A percentile compares a stretch with the other conserved stretches of the same genome.
Conservation (phyloP, 805 yeast species). For the Kluyveromyces dobzhanskii region DNA sequence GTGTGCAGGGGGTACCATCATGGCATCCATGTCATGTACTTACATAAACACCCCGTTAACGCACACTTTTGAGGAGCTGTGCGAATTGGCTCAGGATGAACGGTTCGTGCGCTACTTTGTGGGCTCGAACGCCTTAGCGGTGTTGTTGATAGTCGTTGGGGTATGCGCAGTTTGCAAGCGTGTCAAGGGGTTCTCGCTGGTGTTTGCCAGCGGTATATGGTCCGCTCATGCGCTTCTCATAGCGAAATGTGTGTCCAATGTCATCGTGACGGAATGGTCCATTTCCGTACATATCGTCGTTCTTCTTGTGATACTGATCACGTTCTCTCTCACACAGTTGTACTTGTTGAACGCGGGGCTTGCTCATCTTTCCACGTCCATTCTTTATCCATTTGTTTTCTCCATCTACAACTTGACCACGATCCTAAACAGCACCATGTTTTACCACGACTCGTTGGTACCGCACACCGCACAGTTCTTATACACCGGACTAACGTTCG, state of each 20-base stretch:
- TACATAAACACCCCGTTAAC: slow-evolving; percentile 14
- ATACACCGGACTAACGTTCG: slow-evolving; percentile 1
- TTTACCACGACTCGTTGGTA: slow-evolving; percentile 7
- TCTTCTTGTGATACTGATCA: slow-evolving; percentile 36
- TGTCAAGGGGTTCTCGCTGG: slow-evolving; percentile 60
- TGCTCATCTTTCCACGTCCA: slow-evolving; percentile 59
- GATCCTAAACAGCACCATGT: slow-evolving; percentile 44
- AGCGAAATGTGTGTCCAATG: slow-evolving; percentile 79
- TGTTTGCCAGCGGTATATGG: slow-evolving; percentile 56
- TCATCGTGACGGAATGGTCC: slow-evolving; percentile 35
- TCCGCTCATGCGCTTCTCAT: slow-evolving; percentile 80
- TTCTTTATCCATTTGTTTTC: slow-evolving; percentile 78
- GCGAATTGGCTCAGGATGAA: slow-evolving; percentile 33
- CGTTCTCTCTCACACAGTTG: slow-evolving; percentile 63
- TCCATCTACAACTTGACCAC: slow-evolving; percentile 71
- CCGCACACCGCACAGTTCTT: slow-evolving; percentile 4
- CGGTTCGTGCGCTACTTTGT: slow-evolving; percentile 53
- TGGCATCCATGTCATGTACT: slow-evolving; percentile 57
- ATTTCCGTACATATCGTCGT: slow-evolving; percentile 2
- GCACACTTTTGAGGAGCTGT: slow-evolving; percentile 40
- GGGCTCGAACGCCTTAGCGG: slow-evolving; percentile 28
- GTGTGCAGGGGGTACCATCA: slow-evolving; percentile 63
- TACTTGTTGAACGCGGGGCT: slow-evolving; percentile 69
- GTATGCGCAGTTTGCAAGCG: slow-evolving; percentile 18
- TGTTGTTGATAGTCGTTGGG: slow-evolving; percentile 13